Evolutionary conservation across 2,329 filamentous ascomycete genomes (phyloP), one percentile per base, ranked within the genome.

Genomic region (Pestalotiopsis sp.): DNA sequence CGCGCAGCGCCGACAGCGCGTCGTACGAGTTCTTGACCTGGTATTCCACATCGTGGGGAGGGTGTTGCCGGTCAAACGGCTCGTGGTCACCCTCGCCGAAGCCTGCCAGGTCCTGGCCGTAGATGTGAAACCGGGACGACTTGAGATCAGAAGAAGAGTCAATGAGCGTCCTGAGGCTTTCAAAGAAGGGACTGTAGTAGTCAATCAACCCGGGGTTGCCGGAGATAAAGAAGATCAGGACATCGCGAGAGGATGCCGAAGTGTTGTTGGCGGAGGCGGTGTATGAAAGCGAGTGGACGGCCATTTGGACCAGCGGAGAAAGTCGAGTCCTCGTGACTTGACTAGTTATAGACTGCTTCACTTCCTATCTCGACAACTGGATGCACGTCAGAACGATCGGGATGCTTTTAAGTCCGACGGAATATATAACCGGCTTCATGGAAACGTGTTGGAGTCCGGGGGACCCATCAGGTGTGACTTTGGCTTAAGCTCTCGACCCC

Each of bases 171-270:
- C 89, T 84, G 2, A 94, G 81, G 14, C 85, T 82, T 0, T 82
- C 82, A 12, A 94, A 83, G 78, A 94, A 95, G 49, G 87, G 84
- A 68, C 81, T 82, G 79, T 95, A 95, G 84, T 93, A 95, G 68
- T 86, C 87, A 65, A 94, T 87, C 20, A 94, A 83, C 4, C 93
- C 93, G 4, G 93, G 93, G 72, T 95, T 95, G 23, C 93, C 93
- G 36, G 91, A 88, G 56, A 95, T 85, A 79, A 93, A 91, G 81
- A 90, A 94, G 72, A 95, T 81, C 64, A 94, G 86, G 70, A 80
- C 81, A 25, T 77, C 61, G 31, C 69, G 71, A 17, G 69, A n/a
- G 6, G 68, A 56, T 5, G 52, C 17, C 39, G 58, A 25, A 25
- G 52, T 17, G 68, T 17, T 63, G 57, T 36, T 39, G 5, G 64